Base-by-base conservation (phyloP, 805 yeast species). In the Metschnikowia henanensis region DNA sequence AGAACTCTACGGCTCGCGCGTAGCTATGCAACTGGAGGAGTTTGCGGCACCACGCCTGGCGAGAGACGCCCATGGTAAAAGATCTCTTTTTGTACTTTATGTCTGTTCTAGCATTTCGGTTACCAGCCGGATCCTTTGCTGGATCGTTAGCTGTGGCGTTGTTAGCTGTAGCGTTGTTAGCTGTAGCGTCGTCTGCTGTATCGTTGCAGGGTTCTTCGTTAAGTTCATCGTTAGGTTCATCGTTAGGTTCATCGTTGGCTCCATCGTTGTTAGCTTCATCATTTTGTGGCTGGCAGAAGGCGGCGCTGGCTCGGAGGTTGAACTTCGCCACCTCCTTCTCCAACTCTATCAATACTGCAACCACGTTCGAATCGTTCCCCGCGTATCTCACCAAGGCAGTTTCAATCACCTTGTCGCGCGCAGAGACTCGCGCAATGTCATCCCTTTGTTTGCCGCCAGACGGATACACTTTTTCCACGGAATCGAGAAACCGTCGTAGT, bases 11-110 rank as follows among this genome's bases (percentile, higher is more conserved):
- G 3, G 49, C 38, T 13, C 29, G 39, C 13, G 30, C 30, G 25
- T 45, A 48, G 36, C 48, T 47, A 19, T 50, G 52, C 23, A 51
- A 30, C 28, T 51, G 53, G 12, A 41, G 37, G 8, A 50, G 40
- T 22, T 39, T 42, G 30, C 42, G 36, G 18, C 41, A 13, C 55
- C 55, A 51, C 12, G 52, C 39, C 21, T 45, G 15, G 10, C 40
- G 20, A 1, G 49, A 21, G 5, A 49, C 26, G 3, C 39, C 23
- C 10, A 47, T 12, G 10, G 35, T 3, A 8, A 15, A n/a, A 6
- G n/a, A n/a, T n/a, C n/a, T n/a, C n/a, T n/a, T n/a, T n/a, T n/a
- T n/a, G n/a, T n/a, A n/a, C n/a, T n/a, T n/a, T n/a, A n/a, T n/a
- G n/a, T n/a, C n/a, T n/a, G n/a, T n/a, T n/a, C n/a, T n/a, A n/a